phyloP scores from a whole-genome alignment of 805 yeast species.

The Saccharomycopsis sp. region DNA sequence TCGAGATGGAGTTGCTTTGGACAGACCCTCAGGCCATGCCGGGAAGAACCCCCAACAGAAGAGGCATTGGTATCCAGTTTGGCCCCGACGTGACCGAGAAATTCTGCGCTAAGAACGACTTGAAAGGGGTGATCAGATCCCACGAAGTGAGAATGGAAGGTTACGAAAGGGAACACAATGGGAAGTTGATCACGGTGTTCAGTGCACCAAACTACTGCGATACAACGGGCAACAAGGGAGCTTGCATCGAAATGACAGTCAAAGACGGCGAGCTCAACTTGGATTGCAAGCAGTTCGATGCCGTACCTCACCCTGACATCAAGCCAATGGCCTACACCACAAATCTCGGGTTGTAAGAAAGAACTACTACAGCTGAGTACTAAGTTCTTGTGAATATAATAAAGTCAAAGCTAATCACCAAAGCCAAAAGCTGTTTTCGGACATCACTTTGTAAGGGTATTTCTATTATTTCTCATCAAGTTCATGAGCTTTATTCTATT shows the following conservation, averaged over 20 bases:
- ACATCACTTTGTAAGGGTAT: no score
- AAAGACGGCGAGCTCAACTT: conserved; percentile 40
- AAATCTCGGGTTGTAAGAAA: conserved; percentile 35
- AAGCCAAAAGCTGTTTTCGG: no score
- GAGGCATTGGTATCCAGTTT: conserved; percentile 94
- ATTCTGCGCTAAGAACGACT: conserved; percentile 62
- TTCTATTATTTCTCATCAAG: no score
- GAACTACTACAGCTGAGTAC: no score
- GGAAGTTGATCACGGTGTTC: conserved; percentile 84
- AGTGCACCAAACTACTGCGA: conserved; percentile 98
- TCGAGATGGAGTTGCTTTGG: conserved; percentile 96
- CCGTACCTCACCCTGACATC: conserved; percentile 83
- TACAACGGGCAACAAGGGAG: conserved; percentile 83
- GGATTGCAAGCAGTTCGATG: conserved; percentile 54
- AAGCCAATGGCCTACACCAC: conserved; percentile 89
- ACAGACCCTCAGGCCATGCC: conserved; percentile 80
- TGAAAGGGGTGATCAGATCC: conserved; percentile 79
- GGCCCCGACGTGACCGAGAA: conserved; percentile 89
- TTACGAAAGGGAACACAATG: conserved; percentile 78
- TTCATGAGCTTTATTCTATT: no score
- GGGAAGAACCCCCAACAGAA: conserved; percentile 81
- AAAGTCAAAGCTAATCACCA: no score
- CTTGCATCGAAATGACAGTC: conserved; percentile 61
- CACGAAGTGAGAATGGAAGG: conserved; percentile 96
- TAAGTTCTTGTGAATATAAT: no score